These are phyloP conservation scores for Cyamopsis tetragonoloba DNA, from an alignment of 306 rosid genomes.

Conservation along the genomic window DNA sequence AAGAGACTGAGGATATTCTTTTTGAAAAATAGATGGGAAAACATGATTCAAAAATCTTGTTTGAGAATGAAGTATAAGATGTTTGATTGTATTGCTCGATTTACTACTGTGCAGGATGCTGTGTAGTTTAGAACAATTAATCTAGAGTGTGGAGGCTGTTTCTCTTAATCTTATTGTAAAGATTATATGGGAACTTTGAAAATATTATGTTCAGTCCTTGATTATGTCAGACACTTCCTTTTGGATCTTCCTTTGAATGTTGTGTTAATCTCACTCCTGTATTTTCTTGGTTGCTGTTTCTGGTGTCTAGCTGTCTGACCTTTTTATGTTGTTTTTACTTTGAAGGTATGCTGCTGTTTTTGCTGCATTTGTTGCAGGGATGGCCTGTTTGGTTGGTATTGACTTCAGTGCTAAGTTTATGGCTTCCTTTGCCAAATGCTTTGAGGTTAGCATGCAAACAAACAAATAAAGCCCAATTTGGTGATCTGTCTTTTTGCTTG, in stretches of 20 bases:
- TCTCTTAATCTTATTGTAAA: neutral
- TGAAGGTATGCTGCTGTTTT: slow-evolving; percentile 90
- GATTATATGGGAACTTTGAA: neutral
- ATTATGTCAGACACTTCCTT: slow-evolving; percentile 6
- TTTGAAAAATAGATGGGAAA: neutral
- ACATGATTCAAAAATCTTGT: neutral
- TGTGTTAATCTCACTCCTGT: neutral
- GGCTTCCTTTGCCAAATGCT: slow-evolving; percentile 78
- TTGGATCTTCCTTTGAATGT: slow-evolving; percentile 9
- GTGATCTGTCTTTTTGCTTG: neutral
- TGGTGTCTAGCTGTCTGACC: neutral
- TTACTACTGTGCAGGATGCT: neutral
- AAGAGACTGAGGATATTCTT: neutral
- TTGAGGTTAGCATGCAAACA: slow-evolving; percentile 54
- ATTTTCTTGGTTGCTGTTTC: no score
- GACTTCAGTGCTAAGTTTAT: slow-evolving; percentile 78
- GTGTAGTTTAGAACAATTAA: neutral
- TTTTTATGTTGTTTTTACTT: slow-evolving; percentile 18
- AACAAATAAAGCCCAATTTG: slow-evolving; percentile 4
- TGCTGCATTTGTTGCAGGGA: slow-evolving; percentile 86
- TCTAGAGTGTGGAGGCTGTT: neutral
- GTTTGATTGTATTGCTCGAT: neutral
- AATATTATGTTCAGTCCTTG: neutral
- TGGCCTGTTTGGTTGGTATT: slow-evolving; percentile 73
- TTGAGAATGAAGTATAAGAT: neutral